phyloP scores from a whole-genome alignment of 768 basidiomycete genomes.

The Tephrocybe sp. region DNA sequence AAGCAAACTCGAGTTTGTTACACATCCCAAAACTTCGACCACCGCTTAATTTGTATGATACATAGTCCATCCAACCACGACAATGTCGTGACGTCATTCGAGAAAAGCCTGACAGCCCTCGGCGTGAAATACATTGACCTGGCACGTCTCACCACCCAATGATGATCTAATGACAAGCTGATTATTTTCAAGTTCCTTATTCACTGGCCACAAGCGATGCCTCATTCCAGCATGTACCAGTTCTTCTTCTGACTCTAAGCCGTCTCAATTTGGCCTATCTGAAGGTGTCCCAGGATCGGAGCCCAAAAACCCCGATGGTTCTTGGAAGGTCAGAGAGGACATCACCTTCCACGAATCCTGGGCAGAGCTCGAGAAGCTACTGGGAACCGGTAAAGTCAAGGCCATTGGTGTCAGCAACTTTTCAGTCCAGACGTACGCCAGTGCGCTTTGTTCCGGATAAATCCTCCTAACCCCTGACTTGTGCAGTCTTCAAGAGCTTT shows the following conservation, averaged over 20 bases:
- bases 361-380: conserved; percentile 49
- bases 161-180: background rate
- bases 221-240: conserved; percentile 25
- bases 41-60: background rate
- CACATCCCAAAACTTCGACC: background rate
- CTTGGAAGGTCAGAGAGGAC: conserved; percentile 26
- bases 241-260: background rate
- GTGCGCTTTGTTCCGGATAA: background rate
- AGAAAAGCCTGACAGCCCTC: conserved; percentile 37
- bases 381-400: conserved; percentile 41
- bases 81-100: conserved; percentile 36
- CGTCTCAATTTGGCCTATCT: background rate
- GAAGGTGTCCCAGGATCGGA: conserved; percentile 18
- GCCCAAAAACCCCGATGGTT: conserved; percentile 30
- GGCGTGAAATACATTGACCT: conserved; percentile 48
- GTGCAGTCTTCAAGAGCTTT: conserved; percentile 34
- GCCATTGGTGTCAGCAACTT: conserved; percentile 63
- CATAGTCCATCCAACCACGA: conserved; percentile 22
- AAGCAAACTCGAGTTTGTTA: conserved; percentile 41
- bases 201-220: conserved; percentile 45
- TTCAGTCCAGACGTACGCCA: conserved; percentile 48
- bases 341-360: conserved; percentile 41
- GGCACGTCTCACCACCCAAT: conserved; percentile 16
- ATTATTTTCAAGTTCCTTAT: conserved; percentile 38
- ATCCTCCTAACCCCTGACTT: background rate